Evolutionary conservation across 2,329 filamentous ascomycete species (phyloP).

Genomic region (Colletotrichum somersetense): DNA sequence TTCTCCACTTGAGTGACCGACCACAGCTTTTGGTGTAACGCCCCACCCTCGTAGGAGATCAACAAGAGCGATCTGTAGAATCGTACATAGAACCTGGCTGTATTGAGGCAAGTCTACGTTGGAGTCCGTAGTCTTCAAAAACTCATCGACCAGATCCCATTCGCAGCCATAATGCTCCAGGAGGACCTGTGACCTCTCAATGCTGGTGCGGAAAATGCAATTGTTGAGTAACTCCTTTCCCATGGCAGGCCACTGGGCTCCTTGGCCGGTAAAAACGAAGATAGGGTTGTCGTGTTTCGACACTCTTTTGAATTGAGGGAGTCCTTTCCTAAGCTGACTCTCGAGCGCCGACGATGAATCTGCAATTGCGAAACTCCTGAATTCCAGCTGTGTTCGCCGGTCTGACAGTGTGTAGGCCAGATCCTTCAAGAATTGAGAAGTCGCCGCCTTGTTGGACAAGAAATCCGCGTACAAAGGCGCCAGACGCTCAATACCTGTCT

Average conservation of each 20-base stretch:
- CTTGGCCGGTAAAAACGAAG: conserved; percentile 54
- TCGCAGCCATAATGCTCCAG: conserved; percentile 12
- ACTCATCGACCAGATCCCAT: conserved; percentile 23
- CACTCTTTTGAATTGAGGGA: conserved; percentile 1
- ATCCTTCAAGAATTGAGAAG: too few species aligned
- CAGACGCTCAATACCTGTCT: too few species aligned
- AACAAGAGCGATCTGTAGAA: conserved; percentile 61
- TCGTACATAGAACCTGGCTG: conserved; percentile 58
- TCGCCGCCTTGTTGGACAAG: too few species aligned
- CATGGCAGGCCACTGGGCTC: conserved; percentile 53
- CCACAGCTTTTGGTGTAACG: conserved; percentile 44
- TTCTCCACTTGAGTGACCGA: conserved; percentile 30
- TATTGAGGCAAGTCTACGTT: conserved; percentile 19
- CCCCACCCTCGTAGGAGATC: conserved; percentile 58
- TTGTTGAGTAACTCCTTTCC: conserved; percentile 47
- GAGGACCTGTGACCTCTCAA: conserved; percentile 16
- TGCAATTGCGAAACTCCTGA: too few species aligned
- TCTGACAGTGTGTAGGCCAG: too few species aligned
- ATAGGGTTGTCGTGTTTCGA: conserved; percentile 23
- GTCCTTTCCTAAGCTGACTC: not conserved
- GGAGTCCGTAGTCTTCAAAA: not conserved
- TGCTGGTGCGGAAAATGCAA: conserved; percentile 25
- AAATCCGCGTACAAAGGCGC: too few species aligned
- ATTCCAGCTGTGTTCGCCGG: too few species aligned
- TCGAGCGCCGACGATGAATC: conserved; percentile 12